Base-by-base conservation (phyloP, 257 asterid species). In the Solanum clarkiae region DNA sequence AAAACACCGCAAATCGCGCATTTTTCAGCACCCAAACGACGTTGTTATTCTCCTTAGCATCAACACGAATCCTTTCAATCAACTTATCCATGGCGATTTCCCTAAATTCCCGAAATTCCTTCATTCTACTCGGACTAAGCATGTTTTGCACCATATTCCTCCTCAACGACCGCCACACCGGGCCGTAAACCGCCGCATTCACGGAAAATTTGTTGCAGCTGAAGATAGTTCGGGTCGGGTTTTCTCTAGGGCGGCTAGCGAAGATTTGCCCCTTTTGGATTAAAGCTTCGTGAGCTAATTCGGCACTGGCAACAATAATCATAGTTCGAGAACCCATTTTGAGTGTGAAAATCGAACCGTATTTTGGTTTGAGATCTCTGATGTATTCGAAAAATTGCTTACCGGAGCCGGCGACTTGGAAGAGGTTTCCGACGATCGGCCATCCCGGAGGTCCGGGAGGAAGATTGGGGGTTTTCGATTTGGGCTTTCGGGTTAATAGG, bases 401-500 rank as follows among this genome's bases (percentile, higher is more conserved):
- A 14, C 98, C 97, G 2, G 98, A 95, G 2, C 90, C 88, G 3
- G 98, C 99, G 4, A 94, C 95, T 85, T 96, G 99, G 86, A 96
- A 94, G 26, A 96, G 97, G 83, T 94, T 96, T 0, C 99, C 99
- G 40, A 94, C 97, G 1, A 96, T 85, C 49, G 98, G 99, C 88
- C 92, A 90, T 1, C 99, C 98, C 4, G 98, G 96, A 1, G 98
- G 98, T 2, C 99, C 98, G 5, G 98, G 98, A 51, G 99, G 99
- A 7, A 95, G 92, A 18, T 91, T 92, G 51, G 88, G 91, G 63
- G 88, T 91, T 69, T 89, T 94, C 51, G 91, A 86, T 85, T 87
- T 87, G 7, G 93, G 51, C 54, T 91, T 93, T n/a, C 85, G 86
- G 11, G 93, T 62, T 6, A 91, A 17, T n/a, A 89, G 13, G 89